A percentile compares a stretch with the other conserved stretches of the same genome.
phyloP scores from a whole-genome alignment of 2,329 filamentous ascomycete species.

The Raffaelea arxii region DNA sequence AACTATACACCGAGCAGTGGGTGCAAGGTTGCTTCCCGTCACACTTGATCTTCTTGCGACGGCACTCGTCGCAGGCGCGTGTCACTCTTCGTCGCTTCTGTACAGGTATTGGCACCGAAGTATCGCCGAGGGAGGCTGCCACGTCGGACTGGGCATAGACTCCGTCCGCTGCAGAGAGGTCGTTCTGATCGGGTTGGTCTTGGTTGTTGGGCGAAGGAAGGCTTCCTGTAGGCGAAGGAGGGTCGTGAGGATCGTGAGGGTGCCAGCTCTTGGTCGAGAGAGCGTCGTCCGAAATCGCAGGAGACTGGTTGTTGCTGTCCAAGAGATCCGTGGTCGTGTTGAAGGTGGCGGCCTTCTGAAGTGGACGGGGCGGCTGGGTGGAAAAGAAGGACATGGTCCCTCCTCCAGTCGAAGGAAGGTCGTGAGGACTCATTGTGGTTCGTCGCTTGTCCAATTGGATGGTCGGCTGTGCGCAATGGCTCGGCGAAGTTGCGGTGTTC shows the following conservation, averaged over 20 bases:
- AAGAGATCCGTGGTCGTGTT: constrained; percentile 3
- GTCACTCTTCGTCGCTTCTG: constrained; percentile 73
- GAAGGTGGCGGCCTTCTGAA: not conserved
- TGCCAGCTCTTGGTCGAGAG: constrained; percentile 10
- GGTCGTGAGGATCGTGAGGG: constrained; percentile 6
- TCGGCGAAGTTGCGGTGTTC: no score
- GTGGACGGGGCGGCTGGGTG: not conserved
- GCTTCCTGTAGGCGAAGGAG: constrained; percentile 4
- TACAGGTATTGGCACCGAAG: constrained; percentile 41
- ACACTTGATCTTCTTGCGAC: constrained; percentile 80
- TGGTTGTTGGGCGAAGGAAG: not conserved
- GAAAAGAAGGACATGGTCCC: not conserved
- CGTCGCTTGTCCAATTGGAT: no score
- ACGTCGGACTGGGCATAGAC: not conserved
- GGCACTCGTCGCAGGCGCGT: constrained; percentile 72
- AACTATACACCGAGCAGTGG: constrained; percentile 96
- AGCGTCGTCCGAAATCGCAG: constrained; percentile 10
- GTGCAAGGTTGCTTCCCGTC: constrained; percentile 84
- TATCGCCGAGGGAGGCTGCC: constrained; percentile 14
- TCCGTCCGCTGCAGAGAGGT: not conserved
- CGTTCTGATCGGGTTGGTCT: not conserved
- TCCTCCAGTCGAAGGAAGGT: no score
- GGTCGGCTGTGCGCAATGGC: no score
- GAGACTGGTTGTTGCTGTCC: constrained; percentile 4
- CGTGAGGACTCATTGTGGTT: no score